These are phyloP conservation scores for Schwanniomyces polymorphus DNA, from an alignment of 805 yeast species.

Conservation along the genomic window DNA sequence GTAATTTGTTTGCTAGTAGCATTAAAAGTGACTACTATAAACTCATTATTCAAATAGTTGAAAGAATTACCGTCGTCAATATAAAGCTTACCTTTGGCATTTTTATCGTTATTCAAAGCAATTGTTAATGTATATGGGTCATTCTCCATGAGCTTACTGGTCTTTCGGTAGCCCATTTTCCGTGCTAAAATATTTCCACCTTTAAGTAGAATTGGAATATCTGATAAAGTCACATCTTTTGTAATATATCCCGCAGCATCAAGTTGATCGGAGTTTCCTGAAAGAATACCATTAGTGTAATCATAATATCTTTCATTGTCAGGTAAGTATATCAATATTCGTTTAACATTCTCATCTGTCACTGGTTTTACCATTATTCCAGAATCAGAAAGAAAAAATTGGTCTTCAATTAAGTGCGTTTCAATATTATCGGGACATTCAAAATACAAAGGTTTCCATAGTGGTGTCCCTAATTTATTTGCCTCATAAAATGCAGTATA, in stretches of 20 bases:
- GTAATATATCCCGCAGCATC: slow-evolving; percentile 31
- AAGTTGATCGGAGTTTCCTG: slow-evolving; percentile 3
- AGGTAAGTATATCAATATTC: slow-evolving; percentile 52
- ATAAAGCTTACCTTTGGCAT: slow-evolving; percentile 64
- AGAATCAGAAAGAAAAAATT: slow-evolving; percentile 72
- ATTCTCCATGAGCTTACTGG: slow-evolving; percentile 66
- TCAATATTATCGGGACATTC: slow-evolving; percentile 47
- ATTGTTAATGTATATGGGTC: slow-evolving; percentile 82
- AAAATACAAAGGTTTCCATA: slow-evolving; percentile 68
- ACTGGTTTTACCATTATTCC: slow-evolving; percentile 86
- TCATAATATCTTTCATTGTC: slow-evolving; percentile 58
- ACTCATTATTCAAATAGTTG: slow-evolving; percentile 53
- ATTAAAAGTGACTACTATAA: slow-evolving; percentile 39
- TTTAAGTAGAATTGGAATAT: slow-evolving; percentile 71
- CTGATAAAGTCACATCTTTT: slow-evolving; percentile 48
- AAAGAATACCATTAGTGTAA: slow-evolving; percentile 37
- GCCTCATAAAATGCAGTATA: slow-evolving; percentile 78
- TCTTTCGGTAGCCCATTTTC: slow-evolving; percentile 76
- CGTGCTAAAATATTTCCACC: slow-evolving; percentile 78
- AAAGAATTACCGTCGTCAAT: slow-evolving; percentile 85
- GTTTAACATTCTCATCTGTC: slow-evolving; percentile 48
- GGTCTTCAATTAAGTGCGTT: slow-evolving; percentile 69
- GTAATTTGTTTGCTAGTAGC: slow-evolving; percentile 31
- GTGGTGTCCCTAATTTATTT: slow-evolving; percentile 62
- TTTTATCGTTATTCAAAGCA: slow-evolving; percentile 50